Base-by-base conservation (phyloP, 768 basidiomycete genomes). In the Coprinopsis cinerea region DNA sequence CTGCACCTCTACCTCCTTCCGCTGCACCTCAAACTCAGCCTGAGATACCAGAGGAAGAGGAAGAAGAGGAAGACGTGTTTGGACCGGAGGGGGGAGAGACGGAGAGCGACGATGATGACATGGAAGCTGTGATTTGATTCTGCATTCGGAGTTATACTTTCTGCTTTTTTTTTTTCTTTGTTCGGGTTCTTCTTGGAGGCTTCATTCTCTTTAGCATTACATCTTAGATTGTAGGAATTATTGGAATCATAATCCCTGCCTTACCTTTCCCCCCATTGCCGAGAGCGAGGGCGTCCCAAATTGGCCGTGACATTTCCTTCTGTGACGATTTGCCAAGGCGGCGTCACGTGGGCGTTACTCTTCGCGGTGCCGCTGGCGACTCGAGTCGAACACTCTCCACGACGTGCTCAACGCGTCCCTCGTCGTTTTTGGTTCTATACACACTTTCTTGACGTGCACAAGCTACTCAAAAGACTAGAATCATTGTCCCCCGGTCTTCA, bases 111-210 rank as follows among this genome's bases (percentile, higher is more conserved):
- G 70, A 71, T 40, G 71, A 69, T 47, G 73, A 75, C 56, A 75
- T 75, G 73, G 72, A 73, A 51, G 73, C 68, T 43, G 63, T 75
- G 41, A 71, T 71, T 22, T 73, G 59, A 52, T 27, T n/a, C n/a
- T 32, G 15, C 28, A 45, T 45, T 36, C 3, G 30, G 4, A n/a
- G n/a, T n/a, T n/a, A n/a, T 14, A 35, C 27, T 7, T 34, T 47
- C 23, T n/a, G 27, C 36, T 15, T 20, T 18, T 36, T 42, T 44
- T 23, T 43, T 28, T 10, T 44, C 3, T 43, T 36, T 27, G 15
- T 17, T 39, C 18, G 36, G 36, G 36, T 39, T 39, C 6, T 39
- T 39, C 11, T 9, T 39, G 6, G n/a, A 18, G 7, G 36, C 17
- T 39, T 39, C 17, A 9, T 39, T 18, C 36, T 11, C 17, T 10